Conservation (phyloP, 176 grass and related monocot species). For the Rhipidocladum racemiflorum region DNA sequence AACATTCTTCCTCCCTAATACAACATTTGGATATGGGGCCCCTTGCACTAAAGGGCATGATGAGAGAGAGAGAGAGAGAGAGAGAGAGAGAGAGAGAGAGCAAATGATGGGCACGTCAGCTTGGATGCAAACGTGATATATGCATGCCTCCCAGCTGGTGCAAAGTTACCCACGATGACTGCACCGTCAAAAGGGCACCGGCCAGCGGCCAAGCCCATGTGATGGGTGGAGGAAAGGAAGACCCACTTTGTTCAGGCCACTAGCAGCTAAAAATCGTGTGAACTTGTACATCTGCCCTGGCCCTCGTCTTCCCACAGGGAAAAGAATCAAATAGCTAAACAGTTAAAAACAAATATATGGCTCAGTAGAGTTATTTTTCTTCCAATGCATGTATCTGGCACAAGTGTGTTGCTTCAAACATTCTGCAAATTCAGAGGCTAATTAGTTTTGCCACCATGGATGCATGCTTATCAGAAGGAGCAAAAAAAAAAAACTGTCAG, state of each 20-base stretch:
- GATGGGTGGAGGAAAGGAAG: constrained; percentile 12
- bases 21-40: not conserved
- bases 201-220: constrained; percentile 17
- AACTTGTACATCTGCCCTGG: constrained; percentile 1
- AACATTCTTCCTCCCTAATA: constrained; percentile 1
- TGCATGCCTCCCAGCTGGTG: constrained; percentile 4
- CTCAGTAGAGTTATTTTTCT: too few species aligned
- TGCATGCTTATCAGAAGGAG: too few species aligned
- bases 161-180: constrained; percentile 15
- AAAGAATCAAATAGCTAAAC: not conserved
- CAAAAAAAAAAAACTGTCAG: too few species aligned
- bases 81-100: too few species aligned
- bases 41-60: not conserved
- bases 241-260: constrained; percentile 7
- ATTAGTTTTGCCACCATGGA: too few species aligned
- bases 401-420: too few species aligned
- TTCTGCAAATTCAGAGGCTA: too few species aligned
- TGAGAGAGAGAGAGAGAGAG: too few species aligned
- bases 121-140: constrained; percentile 11
- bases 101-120: not conserved
- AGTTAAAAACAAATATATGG: too few species aligned
- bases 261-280: constrained; percentile 36
- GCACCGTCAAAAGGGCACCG: not conserved
- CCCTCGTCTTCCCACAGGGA: not conserved
- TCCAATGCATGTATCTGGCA: too few species aligned